Base-by-base conservation (phyloP, 2,329 filamentous ascomycete genomes). In the Colletotrichum liaoningense region DNA sequence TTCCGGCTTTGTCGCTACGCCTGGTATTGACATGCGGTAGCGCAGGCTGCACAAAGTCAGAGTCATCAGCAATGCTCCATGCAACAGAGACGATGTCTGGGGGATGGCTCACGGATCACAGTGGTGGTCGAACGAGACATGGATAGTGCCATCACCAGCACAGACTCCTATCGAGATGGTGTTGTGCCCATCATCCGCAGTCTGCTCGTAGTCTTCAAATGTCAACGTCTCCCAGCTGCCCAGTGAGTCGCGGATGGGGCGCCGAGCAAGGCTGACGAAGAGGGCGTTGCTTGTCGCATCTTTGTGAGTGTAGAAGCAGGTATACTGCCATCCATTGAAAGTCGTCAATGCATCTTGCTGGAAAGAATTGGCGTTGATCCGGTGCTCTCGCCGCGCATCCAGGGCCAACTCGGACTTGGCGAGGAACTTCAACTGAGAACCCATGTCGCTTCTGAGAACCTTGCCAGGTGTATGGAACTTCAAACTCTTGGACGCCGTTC, bases 281-380 rank as follows among this genome's bases (percentile, higher is more conserved):
- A 74, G 72, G 3, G 12, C 35, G 16, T 60, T 46, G 58, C 63
- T 46, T 5, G n/a, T n/a, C 14, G 62, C 62, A 16, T 74, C 68
- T 19, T 67, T 67, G 16, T 72, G 68, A 2, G 33, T 59, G 58
- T 74, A 74, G 14, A 74, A 74, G 16, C 67, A 72, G 19, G 63
- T 42, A 19, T 74, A 74, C 30, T 74, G 72, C 68, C 72, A 74
- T 6, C 63, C 72, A 38, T 72, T 64, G 12, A 68, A 74, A 16
- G 68, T 72, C 16, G 63, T 72, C 49, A 74, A n/a, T 28, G 72
- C 72, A 35, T 64, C 72, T 9, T 74, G 72, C 24, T 74, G 72
- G 63, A 74, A 74, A 16, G 72, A 72, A 58, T 74, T 74, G 24
- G 68, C 72, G 42, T 72, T 74, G 38, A 74, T 73, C 5, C 71